Conservation (phyloP, 2,329 filamentous ascomycete genomes). For the Fonsecaea monophora region DNA sequence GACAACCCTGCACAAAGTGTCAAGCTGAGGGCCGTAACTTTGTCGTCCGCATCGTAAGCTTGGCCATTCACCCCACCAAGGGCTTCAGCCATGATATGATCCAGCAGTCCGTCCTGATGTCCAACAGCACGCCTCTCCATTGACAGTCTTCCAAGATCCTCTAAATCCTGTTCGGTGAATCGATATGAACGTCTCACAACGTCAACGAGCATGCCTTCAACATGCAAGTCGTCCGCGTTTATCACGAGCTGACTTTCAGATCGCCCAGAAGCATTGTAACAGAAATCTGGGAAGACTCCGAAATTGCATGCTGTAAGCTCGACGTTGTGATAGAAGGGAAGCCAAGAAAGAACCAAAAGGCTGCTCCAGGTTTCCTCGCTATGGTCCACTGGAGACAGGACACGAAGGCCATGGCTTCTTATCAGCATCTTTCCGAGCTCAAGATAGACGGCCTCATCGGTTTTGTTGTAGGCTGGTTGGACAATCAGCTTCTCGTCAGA, state of each 20-base stretch:
- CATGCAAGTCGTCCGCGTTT: slow-evolving; percentile 2
- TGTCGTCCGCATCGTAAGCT: neutral
- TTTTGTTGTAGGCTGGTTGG: slow-evolving; percentile 15
- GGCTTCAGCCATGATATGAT: slow-evolving; percentile 1
- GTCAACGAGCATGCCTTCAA: slow-evolving; percentile 3
- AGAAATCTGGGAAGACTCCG: slow-evolving; percentile 18
- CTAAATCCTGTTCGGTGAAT: neutral
- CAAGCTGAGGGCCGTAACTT: slow-evolving; percentile 18
- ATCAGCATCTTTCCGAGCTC: slow-evolving; percentile 10
- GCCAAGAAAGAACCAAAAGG: slow-evolving; percentile 18
- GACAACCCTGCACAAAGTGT: slow-evolving; percentile 20
- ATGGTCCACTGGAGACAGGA: slow-evolving; percentile 20
- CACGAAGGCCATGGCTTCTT: neutral
- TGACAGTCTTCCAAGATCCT: neutral
- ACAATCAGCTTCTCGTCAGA: neutral
- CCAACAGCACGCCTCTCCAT: neutral
- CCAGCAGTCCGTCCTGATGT: neutral
- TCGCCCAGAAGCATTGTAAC: neutral
- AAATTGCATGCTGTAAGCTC: slow-evolving; percentile 10
- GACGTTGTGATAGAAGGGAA: slow-evolving; percentile 15
- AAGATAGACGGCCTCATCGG: slow-evolving; percentile 16
- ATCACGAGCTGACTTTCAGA: neutral
- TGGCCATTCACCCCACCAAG: neutral
- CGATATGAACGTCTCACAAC: neutral
- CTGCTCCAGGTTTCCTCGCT: slow-evolving; percentile 7